These are phyloP conservation scores for Stevia rebaudiana DNA, from an alignment of 140 eudicot species.

Conservation along the genomic window DNA sequence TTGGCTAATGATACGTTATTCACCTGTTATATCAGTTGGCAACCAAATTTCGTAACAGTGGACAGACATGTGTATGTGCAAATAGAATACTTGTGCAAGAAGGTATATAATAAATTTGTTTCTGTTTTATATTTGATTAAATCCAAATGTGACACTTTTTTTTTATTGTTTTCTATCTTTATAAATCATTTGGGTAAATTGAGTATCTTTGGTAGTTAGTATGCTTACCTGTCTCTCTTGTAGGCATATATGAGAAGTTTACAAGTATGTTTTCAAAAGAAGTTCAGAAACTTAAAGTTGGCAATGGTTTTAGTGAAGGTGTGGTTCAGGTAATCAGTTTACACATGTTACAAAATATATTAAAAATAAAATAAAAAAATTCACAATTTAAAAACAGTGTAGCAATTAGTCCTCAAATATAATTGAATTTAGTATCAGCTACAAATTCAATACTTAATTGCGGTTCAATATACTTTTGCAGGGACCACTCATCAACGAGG, in stretches of 20 bases:
- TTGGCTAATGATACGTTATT: conserved; percentile 10
- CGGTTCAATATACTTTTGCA: conserved; percentile 29
- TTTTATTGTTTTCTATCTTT: neutral
- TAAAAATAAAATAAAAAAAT: no score
- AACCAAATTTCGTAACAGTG: conserved; percentile 79
- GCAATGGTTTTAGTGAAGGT: conserved; percentile 69
- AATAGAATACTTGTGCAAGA: conserved; percentile 85
- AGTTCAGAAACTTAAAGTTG: conserved; percentile 67
- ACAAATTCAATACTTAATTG: neutral
- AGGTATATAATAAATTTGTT: conserved; percentile 39
- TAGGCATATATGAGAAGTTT: conserved; percentile 79
- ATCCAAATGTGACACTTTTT: neutral
- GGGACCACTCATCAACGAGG: conserved; percentile 90
- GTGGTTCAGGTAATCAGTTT: conserved; percentile 51
- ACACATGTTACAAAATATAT: neutral
- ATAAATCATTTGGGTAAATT: neutral
- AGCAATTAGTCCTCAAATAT: neutral
- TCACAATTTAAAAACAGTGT: no score
- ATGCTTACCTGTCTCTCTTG: neutral
- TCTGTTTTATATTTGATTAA: neutral
- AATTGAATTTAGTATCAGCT: neutral
- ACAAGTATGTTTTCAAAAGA: conserved; percentile 53
- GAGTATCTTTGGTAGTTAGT: neutral
- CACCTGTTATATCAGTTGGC: conserved; percentile 51
- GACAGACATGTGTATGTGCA: conserved; percentile 89